A percentile compares a stretch with the other conserved stretches of the same genome.
Evolutionary conservation across 805 yeast genomes (phyloP).

Genomic region (Huiozyma sinensis): DNA sequence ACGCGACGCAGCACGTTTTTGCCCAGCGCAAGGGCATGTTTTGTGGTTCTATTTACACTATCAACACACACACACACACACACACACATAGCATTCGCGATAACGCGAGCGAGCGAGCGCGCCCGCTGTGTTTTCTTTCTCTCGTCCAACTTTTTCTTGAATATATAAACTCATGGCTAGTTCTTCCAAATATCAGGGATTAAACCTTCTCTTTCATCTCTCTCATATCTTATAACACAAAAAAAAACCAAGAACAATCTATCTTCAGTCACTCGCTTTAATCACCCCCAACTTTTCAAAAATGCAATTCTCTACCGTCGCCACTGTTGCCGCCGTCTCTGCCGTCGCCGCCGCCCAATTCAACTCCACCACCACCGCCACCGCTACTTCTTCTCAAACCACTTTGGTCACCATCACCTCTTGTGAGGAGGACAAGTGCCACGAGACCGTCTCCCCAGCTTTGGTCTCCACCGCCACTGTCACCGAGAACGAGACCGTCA

Average conservation of each 20-base stretch:
- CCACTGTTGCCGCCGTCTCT: constrained; percentile 27
- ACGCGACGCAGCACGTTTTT: no score
- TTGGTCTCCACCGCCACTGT: constrained; percentile 28
- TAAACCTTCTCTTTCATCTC: not conserved
- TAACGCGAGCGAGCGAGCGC: no score
- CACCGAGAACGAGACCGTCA: constrained; percentile 18
- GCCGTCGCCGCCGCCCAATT: constrained; percentile 19
- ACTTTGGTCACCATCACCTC: constrained; percentile 31
- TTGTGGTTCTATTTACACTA: no score
- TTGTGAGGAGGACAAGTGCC: constrained; percentile 26
- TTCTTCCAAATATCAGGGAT: no score
- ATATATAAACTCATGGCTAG: no score
- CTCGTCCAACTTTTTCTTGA: no score
- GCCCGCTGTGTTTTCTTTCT: no score
- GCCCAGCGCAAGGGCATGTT: no score
- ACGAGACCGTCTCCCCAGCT: constrained; percentile 27
- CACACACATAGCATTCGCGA: no score
- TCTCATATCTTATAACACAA: not conserved
- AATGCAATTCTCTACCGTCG: constrained; percentile 34
- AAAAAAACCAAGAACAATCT: not conserved
- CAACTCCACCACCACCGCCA: constrained; percentile 20
- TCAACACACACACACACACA: no score
- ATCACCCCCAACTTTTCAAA: constrained; percentile 1
- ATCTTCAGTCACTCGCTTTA: constrained; percentile 23
- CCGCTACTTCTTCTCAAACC: constrained; percentile 19